Percentiles rank a stretch among this genome's conserved stretches.
Evolutionary conservation across 345 rosid genomes (phyloP).

Genomic region (Salix exigua): DNA sequence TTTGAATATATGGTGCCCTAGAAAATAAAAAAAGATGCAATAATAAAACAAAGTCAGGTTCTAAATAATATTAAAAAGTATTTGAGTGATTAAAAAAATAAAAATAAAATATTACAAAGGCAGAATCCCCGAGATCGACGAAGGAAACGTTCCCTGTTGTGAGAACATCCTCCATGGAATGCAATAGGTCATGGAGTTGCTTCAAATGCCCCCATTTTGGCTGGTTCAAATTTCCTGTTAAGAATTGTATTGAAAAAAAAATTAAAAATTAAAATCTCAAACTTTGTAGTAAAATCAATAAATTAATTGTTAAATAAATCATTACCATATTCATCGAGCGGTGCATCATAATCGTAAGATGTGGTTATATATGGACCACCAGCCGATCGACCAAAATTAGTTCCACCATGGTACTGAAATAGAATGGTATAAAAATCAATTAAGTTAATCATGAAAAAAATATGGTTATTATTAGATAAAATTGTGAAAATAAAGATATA

Average conservation of each 20-base stretch:
- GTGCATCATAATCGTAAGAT: conserved; percentile 61
- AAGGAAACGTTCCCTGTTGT: conserved; percentile 46
- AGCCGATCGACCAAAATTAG: conserved; percentile 53
- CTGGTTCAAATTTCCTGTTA: conserved; percentile 58
- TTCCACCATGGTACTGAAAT: conserved; percentile 68
- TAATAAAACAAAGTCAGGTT: not conserved
- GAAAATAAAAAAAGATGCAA: not conserved
- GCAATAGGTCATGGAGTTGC: conserved; percentile 54
- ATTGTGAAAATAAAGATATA: not conserved
- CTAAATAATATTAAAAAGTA: not conserved
- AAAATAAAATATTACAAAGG: not conserved
- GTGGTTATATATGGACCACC: conserved; percentile 71
- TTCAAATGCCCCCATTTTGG: conserved; percentile 82
- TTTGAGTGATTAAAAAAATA: not conserved
- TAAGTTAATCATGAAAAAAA: not conserved
- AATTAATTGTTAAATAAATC: not conserved
- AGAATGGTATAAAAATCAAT: not conserved
- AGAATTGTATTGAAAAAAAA: not conserved
- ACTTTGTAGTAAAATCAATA: not conserved
- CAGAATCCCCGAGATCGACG: conserved; percentile 34
- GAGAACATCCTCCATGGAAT: conserved; percentile 48
- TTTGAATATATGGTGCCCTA: conserved; percentile 50
- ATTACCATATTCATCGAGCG: conserved; percentile 44
- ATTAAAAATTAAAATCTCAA: not conserved
- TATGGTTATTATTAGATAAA: not conserved